Evolutionary conservation across 306 rosid genomes (phyloP), one percentile per base, ranked within the genome.

Genomic region (Casuarina cunninghamiana): DNA sequence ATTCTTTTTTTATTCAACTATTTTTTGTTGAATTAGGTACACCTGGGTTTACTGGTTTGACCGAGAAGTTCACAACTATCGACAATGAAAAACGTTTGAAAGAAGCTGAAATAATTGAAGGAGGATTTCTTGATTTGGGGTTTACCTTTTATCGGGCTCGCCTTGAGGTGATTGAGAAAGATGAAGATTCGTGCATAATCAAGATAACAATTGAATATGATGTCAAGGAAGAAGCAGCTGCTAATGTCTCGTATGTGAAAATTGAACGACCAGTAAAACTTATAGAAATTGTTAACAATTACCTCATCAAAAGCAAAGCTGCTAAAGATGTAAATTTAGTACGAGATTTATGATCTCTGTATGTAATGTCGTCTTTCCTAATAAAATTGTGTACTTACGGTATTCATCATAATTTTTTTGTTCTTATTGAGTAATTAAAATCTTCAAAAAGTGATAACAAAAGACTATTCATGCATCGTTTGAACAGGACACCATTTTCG

Each of bases 211-310:
- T 83, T 1, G 80, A 86, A 10, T 86, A 75, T 21, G 82, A 83
- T 12, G 53, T 86, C 41, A 83, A 83, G 63, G 90, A 83, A 9
- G 87, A 86, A 6, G 81, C 85, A 53, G 82, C 87, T 72, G 75
- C 75, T 35, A 81, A 75, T 60, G 73, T 37, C 77, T 78, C 89
- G 3, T 17, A 81, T 6, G 73, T 58, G 21, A 75, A 41, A 16
- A 55, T 81, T 15, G 58, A 83, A 5, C 68, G 77, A 11, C 39
- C 78, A 21, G 72, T 53, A 39, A 57, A 37, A 71, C 10, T 86
- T 69, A 79, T 83, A 12, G 68, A 65, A 41, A 4, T 71, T n/a
- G 76, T 61, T 68, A 66, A 72, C 11, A 49, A 48, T 19, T 50
- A 71, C 48, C 83, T 83, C 69, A 26, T 26, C 4, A 26, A 71